These are phyloP conservation scores for Phialemonium atrogriseum DNA, from an alignment of 2,329 filamentous ascomycete genomes.

Conservation along the genomic window DNA sequence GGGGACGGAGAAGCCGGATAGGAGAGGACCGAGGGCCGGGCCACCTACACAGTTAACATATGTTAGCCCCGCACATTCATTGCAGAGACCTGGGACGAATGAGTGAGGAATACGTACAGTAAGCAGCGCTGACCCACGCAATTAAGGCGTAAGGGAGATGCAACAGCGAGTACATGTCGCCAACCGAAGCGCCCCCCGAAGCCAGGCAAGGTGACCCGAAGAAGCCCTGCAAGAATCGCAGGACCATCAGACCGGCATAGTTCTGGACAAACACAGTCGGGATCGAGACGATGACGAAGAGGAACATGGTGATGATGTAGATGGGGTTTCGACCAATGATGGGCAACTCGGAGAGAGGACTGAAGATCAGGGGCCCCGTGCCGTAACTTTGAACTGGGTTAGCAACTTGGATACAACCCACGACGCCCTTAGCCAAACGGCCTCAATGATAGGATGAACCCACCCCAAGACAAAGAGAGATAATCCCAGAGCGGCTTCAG, in stretches of 20 bases:
- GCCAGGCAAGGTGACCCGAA: constrained; percentile 38
- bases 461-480: constrained; percentile 45
- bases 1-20: constrained; percentile 52
- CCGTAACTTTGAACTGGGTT: constrained; percentile 12
- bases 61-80: too few species aligned
- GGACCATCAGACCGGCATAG: constrained; percentile 36
- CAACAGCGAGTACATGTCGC: constrained; percentile 46
- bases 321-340: constrained; percentile 55
- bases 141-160: constrained; percentile 50
- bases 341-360: constrained; percentile 50
- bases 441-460: background rate
- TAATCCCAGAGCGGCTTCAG: constrained; percentile 42
- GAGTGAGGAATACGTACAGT: too few species aligned
- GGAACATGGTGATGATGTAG: constrained; percentile 58
- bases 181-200: constrained; percentile 43
- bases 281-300: constrained; percentile 60
- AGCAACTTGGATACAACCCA: too few species aligned
- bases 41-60: too few species aligned
- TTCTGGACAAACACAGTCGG: constrained; percentile 55
- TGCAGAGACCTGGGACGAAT: too few species aligned
- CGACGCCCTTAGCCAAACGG: too few species aligned
- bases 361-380: constrained; percentile 42
- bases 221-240: constrained; percentile 1
- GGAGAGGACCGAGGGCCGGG: constrained; percentile 50
- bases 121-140: constrained; percentile 46